Evolutionary conservation across 2,329 filamentous ascomycete genomes (phyloP).

Genomic region (Fusarium nygamai): DNA sequence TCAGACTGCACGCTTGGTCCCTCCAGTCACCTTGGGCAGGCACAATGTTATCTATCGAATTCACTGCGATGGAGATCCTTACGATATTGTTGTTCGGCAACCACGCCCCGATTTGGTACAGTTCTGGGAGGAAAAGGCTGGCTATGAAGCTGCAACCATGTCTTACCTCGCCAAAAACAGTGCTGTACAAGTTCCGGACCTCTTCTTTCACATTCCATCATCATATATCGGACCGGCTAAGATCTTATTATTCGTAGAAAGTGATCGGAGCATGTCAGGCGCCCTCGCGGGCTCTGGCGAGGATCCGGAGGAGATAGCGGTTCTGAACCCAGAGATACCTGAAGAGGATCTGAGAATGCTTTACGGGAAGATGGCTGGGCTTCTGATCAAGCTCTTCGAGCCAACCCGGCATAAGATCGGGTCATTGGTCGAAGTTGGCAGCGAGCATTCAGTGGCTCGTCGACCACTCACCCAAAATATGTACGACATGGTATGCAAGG

Average conservation of each 20-base stretch:
- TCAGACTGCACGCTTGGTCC: background rate
- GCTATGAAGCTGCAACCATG: constrained; percentile 3
- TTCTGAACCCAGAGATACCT: background rate
- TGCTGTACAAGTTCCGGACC: background rate
- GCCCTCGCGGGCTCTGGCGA: background rate
- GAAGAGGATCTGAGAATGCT: background rate
- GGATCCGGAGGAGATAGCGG: background rate
- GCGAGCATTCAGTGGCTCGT: constrained; percentile 40
- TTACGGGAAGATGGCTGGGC: background rate
- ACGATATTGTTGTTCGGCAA: background rate
- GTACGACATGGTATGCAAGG: constrained; percentile 48
- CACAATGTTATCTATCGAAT: constrained; percentile 12
- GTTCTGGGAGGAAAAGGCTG: constrained; percentile 8
- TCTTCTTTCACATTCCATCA: background rate
- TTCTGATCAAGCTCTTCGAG: constrained; percentile 50
- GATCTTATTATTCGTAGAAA: background rate
- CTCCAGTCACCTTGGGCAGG: constrained; percentile 1
- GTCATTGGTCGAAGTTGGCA: constrained; percentile 44
- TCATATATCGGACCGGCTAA: background rate
- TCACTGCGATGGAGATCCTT: background rate
- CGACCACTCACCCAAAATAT: constrained; percentile 55
- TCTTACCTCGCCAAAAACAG: background rate
- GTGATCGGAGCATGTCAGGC: background rate
- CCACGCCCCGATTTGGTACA: constrained; percentile 2
- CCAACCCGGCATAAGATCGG: constrained; percentile 51